A percentile compares a stretch with the other conserved stretches of the same genome.
Evolutionary conservation across 1,284 basidiomycete genomes (phyloP).

Genomic region (Agroathelia rolfsii): DNA sequence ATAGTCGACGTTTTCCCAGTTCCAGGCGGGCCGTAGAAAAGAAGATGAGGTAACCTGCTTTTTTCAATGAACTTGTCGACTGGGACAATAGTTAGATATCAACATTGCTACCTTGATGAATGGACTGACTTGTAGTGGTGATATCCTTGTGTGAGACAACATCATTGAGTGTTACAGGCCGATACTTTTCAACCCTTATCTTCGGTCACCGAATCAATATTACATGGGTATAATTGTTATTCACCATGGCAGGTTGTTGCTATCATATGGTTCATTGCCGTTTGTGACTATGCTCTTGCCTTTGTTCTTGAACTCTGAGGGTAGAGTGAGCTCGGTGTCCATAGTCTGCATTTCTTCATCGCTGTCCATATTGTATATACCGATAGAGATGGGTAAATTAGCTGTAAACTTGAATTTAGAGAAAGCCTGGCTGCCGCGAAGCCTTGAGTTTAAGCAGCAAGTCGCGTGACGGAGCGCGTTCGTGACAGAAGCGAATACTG

Average conservation of each 20-base stretch:
- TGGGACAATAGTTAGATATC: constrained; percentile 21
- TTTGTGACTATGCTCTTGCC: constrained; percentile 60
- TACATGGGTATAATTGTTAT: constrained; percentile 13
- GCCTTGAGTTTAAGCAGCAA: too few species aligned
- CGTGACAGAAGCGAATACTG: too few species aligned
- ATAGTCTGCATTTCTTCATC: constrained; percentile 47
- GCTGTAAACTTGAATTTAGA: constrained; percentile 9
- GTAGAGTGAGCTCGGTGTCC: constrained; percentile 32
- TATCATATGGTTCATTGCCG: constrained; percentile 29
- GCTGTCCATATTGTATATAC: constrained; percentile 35
- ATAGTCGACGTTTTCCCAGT: constrained; percentile 98
- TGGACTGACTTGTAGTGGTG: constrained; percentile 72
- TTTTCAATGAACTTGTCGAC: constrained; percentile 96
- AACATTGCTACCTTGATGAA: constrained; percentile 14
- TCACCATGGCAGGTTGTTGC: constrained; percentile 69
- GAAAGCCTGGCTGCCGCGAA: constrained; percentile 11
- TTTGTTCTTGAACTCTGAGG: constrained; percentile 27
- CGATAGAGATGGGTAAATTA: background rate
- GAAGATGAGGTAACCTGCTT: constrained; percentile 87
- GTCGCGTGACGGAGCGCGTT: too few species aligned
- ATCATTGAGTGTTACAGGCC: constrained; percentile 81
- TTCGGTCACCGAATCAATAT: background rate
- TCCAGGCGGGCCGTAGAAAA: constrained; percentile 97
- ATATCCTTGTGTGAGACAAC: constrained; percentile 95
- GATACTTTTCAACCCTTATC: constrained; percentile 89